Percentiles rank a stretch among this genome's conserved stretches.
Conservation (phyloP, 164 flowering plant species). For the Vitis riparia region DNA sequence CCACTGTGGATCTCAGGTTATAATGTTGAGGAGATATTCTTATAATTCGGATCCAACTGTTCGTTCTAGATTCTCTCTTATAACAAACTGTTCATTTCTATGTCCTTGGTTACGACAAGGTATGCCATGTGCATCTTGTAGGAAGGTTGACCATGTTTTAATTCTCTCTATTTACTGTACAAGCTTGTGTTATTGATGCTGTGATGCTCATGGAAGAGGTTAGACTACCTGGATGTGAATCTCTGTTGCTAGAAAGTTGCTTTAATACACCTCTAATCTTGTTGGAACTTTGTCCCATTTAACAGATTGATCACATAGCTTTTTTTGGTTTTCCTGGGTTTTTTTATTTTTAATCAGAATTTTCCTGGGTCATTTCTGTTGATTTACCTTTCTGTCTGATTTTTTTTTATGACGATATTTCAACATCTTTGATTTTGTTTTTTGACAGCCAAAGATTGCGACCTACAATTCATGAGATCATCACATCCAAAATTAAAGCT, state of each 20-base stretch:
- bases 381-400: neutral
- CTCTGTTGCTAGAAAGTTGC: neutral
- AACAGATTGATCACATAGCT: neutral
- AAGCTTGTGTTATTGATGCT: neutral
- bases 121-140: too few relatives aligned
- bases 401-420: neutral
- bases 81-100: too few relatives aligned
- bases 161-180: neutral
- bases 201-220: neutral
- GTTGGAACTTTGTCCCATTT: neutral
- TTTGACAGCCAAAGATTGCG: constrained; percentile 87
- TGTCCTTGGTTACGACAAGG: too few relatives aligned
- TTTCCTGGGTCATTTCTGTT: neutral
- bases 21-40: too few relatives aligned
- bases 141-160: neutral
- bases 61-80: too few relatives aligned
- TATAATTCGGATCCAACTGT: too few relatives aligned
- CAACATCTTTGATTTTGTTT: neutral
- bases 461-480: constrained; percentile 88
- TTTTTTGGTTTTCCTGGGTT: neutral
- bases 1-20: too few relatives aligned
- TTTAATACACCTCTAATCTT: neutral
- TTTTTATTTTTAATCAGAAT: neutral
- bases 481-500: constrained; percentile 81
- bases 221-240: neutral